phyloP scores from a whole-genome alignment of 1,284 basidiomycete species.

The Trametes pubescens region DNA sequence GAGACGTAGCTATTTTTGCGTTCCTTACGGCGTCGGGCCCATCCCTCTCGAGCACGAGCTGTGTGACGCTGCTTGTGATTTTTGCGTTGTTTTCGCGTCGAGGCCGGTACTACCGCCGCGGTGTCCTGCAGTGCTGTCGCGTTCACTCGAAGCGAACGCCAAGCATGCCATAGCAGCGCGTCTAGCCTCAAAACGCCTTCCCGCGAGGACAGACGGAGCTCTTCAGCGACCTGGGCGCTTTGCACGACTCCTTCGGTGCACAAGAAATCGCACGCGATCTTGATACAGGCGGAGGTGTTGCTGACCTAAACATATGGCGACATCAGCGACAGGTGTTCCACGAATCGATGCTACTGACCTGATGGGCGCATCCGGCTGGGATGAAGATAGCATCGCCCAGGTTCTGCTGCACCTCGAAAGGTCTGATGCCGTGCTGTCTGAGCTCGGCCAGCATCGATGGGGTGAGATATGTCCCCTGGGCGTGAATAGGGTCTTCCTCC shows the following conservation, averaged over 20 bases:
- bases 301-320: background rate
- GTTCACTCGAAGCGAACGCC: background rate
- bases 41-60: background rate
- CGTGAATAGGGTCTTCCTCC: background rate
- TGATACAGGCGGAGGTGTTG: constrained; percentile 1
- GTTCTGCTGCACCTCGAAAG: background rate
- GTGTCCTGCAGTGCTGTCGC: background rate
- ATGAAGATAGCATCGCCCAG: background rate
- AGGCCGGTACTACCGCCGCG: background rate
- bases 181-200: background rate
- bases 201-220: background rate
- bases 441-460: background rate
- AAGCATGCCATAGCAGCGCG: background rate
- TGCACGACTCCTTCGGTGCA: background rate
- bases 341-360: background rate
- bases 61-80: background rate
- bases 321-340: background rate
- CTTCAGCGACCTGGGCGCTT: background rate
- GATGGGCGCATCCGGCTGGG: background rate
- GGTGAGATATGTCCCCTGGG: background rate
- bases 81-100: background rate
- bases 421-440: background rate
- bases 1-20: background rate
- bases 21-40: background rate
- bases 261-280: constrained; percentile 1